Conservation (phyloP, 352 stramenopile genomes). For the Pythium rhizo-oryzae region DNA sequence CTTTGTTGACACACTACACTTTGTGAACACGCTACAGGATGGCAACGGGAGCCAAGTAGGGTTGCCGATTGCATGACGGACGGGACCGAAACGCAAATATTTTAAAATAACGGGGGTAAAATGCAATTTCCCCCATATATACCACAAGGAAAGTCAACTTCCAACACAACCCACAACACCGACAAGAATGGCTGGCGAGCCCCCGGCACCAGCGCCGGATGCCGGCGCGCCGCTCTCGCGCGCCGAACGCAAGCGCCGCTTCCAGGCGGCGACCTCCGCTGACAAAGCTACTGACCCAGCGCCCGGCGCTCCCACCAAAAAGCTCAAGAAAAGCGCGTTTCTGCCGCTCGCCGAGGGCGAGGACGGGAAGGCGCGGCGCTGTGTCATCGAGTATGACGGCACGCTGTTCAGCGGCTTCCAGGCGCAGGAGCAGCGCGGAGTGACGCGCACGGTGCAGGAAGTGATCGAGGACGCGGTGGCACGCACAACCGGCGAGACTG, state of each 20-base stretch:
- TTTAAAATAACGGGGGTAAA: too few relatives aligned
- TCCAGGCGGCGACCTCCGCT: constrained; percentile 1
- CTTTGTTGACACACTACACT: too few relatives aligned
- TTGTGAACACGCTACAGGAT: too few relatives aligned
- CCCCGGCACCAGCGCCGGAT: not conserved
- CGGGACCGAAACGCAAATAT: too few relatives aligned
- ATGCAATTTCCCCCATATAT: not conserved
- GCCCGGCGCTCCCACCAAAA: not conserved
- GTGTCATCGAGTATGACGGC: constrained; percentile 79
- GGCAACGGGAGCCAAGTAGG: too few relatives aligned
- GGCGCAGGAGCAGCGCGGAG: constrained; percentile 58
- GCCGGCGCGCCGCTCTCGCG: constrained; percentile 13
- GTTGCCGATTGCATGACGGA: too few relatives aligned
- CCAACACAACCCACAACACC: not conserved
- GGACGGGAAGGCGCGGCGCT: constrained; percentile 30
- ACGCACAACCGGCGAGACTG: constrained; percentile 65
- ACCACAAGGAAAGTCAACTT: not conserved
- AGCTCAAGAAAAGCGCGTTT: constrained; percentile 39
- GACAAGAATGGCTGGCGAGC: constrained; percentile 10
- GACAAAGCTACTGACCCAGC: not conserved
- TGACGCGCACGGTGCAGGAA: constrained; percentile 71
- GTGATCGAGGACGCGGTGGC: constrained; percentile 68
- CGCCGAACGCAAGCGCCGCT: constrained; percentile 27
- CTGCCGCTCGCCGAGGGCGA: constrained; percentile 35
- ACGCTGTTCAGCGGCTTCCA: constrained; percentile 80